phyloP scores from a whole-genome alignment of 805 yeast genomes.

The Brettanomyces nanus region DNA sequence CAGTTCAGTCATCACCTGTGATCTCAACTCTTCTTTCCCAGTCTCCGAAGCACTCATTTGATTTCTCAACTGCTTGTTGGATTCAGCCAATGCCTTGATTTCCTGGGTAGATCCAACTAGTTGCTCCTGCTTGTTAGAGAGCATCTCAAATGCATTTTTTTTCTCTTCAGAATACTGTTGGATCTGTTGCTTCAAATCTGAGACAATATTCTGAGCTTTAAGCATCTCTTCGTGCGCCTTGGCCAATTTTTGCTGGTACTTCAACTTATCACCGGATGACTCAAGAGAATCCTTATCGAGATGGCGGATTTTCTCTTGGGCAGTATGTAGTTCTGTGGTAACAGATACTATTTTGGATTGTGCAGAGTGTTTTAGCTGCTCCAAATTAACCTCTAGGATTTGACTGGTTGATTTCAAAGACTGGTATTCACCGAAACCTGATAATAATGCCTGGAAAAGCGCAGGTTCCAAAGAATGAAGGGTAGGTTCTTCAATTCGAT shows the following conservation, averaged over 20 bases:
- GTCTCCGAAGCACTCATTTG: conserved; percentile 30
- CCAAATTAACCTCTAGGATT: conserved; percentile 30
- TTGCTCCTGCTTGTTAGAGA: conserved; percentile 31
- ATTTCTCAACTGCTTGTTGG: conserved; percentile 34
- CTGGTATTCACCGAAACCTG: conserved; percentile 27
- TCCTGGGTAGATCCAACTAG: conserved; percentile 31
- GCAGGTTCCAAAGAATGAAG: conserved; percentile 16
- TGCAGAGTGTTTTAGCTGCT: conserved; percentile 30
- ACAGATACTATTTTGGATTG: conserved; percentile 26
- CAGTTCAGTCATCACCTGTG: conserved; percentile 20
- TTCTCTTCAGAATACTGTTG: conserved; percentile 21
- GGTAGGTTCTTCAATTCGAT: conserved; percentile 20
- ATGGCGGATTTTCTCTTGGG: conserved; percentile 13
- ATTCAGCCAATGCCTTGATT: conserved; percentile 30
- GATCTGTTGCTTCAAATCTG: conserved; percentile 10
- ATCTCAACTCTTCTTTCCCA: conserved; percentile 23
- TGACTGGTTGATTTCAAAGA: conserved; percentile 30
- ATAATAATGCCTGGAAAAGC: conserved; percentile 21
- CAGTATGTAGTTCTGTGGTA: conserved; percentile 22
- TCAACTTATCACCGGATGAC: not conserved
- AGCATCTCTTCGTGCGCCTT: conserved; percentile 12
- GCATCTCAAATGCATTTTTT: conserved; percentile 24
- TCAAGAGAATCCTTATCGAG: conserved; percentile 15
- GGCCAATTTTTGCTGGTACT: not conserved
- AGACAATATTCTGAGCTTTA: conserved; percentile 13